Evolutionary conservation across 768 basidiomycete species (phyloP).

Genomic region (Grammothele lineata): DNA sequence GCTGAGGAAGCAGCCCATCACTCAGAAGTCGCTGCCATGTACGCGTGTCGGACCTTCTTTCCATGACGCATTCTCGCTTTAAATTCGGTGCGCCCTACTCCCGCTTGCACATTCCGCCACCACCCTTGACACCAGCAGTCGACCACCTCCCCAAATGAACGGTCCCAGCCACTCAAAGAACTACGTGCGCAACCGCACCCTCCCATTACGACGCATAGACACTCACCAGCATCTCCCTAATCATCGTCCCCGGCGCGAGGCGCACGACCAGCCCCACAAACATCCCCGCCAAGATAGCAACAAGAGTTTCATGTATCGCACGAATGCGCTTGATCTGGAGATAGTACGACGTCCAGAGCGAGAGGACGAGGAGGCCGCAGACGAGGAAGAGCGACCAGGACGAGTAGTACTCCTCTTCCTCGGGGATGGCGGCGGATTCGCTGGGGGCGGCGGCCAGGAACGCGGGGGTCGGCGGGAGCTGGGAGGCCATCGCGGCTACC

Average conservation of each 20-base stretch:
- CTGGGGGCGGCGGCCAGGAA: constrained; percentile 14
- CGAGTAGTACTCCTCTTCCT: constrained; percentile 88
- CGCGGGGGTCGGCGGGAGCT: constrained; percentile 7
- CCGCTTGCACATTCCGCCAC: too few relatives aligned
- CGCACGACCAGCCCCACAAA: constrained; percentile 89
- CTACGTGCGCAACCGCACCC: too few relatives aligned
- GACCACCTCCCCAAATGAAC: too few relatives aligned
- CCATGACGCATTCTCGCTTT: too few relatives aligned
- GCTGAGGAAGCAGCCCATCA: too few relatives aligned
- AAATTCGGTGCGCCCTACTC: too few relatives aligned
- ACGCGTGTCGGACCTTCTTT: too few relatives aligned
- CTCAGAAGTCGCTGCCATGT: too few relatives aligned
- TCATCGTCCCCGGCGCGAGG: constrained; percentile 88
- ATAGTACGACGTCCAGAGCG: constrained; percentile 95
- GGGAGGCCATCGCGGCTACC: constrained; percentile 10
- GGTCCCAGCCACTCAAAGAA: too few relatives aligned
- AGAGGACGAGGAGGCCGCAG: constrained; percentile 87
- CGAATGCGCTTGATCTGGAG: constrained; percentile 96
- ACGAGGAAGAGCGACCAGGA: constrained; percentile 94
- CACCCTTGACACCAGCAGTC: too few relatives aligned
- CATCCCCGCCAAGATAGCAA: constrained; percentile 96
- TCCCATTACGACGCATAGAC: neutral
- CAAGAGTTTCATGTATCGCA: constrained; percentile 92
- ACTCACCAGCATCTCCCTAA: constrained; percentile 95
- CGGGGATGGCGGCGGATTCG: constrained; percentile 29